Percentiles rank a stretch among this genome's conserved stretches.
These are phyloP conservation scores for Nigrograna mackinnonii DNA, from an alignment of 2,329 filamentous ascomycete genomes.

Conservation along the genomic window DNA sequence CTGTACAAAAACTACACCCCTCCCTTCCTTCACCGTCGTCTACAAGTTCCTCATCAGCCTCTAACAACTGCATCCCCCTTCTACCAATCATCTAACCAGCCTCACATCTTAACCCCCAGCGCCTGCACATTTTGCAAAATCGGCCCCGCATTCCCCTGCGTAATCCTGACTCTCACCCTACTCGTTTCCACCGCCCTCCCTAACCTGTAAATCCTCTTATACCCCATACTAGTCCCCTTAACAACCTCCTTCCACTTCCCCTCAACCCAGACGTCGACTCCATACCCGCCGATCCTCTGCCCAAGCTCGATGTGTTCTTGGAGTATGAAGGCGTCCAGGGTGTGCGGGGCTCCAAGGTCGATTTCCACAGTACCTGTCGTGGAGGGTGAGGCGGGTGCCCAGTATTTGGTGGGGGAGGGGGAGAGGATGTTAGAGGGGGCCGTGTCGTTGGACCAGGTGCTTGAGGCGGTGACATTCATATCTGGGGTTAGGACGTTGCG, in stretches of 20 bases:
- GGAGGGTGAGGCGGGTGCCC: conserved; percentile 11
- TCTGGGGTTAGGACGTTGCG: conserved; percentile 3
- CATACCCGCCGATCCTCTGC: conserved; percentile 15
- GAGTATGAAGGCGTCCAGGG: conserved; percentile 13
- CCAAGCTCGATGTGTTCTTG: conserved; percentile 17
- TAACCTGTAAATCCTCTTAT: conserved; percentile 14
- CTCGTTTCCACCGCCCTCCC: conserved; percentile 4
- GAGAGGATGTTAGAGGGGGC: conserved; percentile 14
- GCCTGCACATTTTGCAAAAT: conserved; percentile 10
- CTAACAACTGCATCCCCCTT: too few species aligned
- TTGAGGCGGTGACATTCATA: conserved; percentile 8
- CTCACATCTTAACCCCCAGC: conserved; percentile 4
- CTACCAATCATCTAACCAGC: too few species aligned
- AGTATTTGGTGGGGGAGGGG: conserved; percentile 8
- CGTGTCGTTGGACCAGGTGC: conserved; percentile 7
- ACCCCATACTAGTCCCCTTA: conserved; percentile 18
- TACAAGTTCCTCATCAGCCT: too few species aligned
- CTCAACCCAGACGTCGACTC: conserved; percentile 10
- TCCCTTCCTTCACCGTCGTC: too few species aligned
- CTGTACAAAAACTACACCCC: too few species aligned
- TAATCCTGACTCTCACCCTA: conserved; percentile 11
- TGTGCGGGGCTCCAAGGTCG: conserved; percentile 3
- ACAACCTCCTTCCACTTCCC: conserved; percentile 8
- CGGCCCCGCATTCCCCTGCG: conserved; percentile 15
- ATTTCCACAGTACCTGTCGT: conserved; percentile 13